Evolutionary conservation across 139 green algal species (phyloP).

Genomic region (Picochlorum sp.): DNA sequence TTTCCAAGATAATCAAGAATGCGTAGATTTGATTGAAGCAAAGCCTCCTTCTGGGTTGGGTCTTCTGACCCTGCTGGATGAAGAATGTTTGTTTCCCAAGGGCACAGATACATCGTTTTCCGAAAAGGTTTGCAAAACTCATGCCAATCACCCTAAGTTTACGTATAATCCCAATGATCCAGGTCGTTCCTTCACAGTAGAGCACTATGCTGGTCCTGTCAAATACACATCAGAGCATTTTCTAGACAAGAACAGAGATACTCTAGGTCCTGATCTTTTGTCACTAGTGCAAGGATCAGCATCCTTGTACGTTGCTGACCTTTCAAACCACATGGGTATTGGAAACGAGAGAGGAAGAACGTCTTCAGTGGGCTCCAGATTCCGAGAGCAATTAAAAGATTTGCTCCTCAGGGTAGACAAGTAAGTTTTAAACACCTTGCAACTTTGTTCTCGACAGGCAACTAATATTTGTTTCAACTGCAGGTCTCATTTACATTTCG

Average conservation of each 20-base stretch:
- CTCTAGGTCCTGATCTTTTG: constrained; percentile 65
- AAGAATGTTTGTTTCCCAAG: constrained; percentile 66
- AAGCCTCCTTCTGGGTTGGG: constrained; percentile 49
- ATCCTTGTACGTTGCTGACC: constrained; percentile 34
- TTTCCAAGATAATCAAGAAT: constrained; percentile 90
- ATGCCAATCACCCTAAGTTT: constrained; percentile 40
- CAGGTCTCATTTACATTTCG: constrained; percentile 69
- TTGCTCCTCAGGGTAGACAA: constrained; percentile 58
- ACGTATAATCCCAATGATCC: constrained; percentile 17
- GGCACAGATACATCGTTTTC: constrained; percentile 34
- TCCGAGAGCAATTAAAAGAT: constrained; percentile 63
- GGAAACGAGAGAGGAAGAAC: constrained; percentile 8
- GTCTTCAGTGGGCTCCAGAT: constrained; percentile 49
- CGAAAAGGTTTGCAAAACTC: constrained; percentile 31
- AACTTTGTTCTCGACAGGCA: too few species aligned
- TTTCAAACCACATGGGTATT: constrained; percentile 47
- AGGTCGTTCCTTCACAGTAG: constrained; percentile 52
- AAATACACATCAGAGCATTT: constrained; percentile 49
- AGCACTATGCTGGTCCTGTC: constrained; percentile 68
- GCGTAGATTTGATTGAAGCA: constrained; percentile 77
- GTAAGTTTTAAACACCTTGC: too few species aligned
- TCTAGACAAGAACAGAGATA: constrained; percentile 80
- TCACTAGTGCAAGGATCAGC: constrained; percentile 45
- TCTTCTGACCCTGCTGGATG: constrained; percentile 81
- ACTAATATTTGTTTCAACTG: too few species aligned